phyloP scores from a whole-genome alignment of 225 moss, liverwort and hornwort species.

The Rhytidiadelphus loreus region DNA sequence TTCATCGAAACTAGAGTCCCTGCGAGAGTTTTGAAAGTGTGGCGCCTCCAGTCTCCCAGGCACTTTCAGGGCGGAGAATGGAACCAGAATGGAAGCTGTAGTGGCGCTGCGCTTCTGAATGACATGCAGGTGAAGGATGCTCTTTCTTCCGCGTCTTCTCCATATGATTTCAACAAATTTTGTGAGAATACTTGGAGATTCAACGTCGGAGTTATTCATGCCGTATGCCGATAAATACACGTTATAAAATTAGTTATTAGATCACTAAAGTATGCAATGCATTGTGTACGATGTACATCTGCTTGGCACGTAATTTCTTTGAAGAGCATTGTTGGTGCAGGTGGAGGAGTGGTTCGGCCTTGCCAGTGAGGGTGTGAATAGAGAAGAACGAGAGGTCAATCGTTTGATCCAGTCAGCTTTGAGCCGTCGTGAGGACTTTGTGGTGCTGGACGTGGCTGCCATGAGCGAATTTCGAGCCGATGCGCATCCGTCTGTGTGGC shows the following conservation, averaged over 20 bases:
- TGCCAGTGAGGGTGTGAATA: constrained; percentile 24
- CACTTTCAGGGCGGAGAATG: constrained; percentile 47
- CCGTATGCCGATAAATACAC: neutral
- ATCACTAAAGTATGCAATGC: neutral
- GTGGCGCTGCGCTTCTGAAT: constrained; percentile 9
- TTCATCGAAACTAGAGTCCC: constrained; percentile 22
- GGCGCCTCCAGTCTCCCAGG: constrained; percentile 42
- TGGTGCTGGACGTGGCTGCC: constrained; percentile 34
- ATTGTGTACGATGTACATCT: neutral
- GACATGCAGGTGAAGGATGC: constrained; percentile 11
- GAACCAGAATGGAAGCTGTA: constrained; percentile 49
- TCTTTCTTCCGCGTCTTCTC: neutral
- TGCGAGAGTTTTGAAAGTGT: constrained; percentile 23
- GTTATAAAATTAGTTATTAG: neutral
- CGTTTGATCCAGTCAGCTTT: constrained; percentile 14
- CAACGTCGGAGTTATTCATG: neutral
- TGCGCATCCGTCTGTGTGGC: constrained; percentile 40
- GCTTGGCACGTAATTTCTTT: neutral
- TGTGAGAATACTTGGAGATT: neutral
- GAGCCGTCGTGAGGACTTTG: neutral
- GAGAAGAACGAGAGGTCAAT: constrained; percentile 43
- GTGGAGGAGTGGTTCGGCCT: constrained; percentile 49
- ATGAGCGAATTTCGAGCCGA: constrained; percentile 60
- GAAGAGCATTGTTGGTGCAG: neutral
- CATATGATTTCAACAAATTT: neutral